Percentiles rank a stretch among this genome's conserved stretches.
Conservation (phyloP, 2,329 filamentous ascomycete species). For the Exophiala sp. region DNA sequence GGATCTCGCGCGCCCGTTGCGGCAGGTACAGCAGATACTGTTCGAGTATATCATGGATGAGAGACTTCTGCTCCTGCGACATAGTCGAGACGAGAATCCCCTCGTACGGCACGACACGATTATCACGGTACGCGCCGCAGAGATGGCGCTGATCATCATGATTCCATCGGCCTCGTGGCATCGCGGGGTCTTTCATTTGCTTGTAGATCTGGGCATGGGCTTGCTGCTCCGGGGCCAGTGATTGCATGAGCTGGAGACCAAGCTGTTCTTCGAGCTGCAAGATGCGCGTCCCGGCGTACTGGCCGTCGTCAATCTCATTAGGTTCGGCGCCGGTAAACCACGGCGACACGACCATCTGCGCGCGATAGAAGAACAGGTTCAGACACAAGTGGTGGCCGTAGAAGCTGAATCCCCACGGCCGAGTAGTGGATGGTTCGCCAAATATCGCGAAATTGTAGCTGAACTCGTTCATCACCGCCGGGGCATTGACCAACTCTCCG, state of each 20-base stretch:
- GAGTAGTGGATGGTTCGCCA: slow-evolving; percentile 51
- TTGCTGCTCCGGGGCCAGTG: slow-evolving; percentile 46
- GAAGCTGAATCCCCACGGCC: slow-evolving; percentile 66
- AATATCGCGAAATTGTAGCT: slow-evolving; percentile 73
- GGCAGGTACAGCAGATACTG: slow-evolving; percentile 68
- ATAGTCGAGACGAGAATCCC: slow-evolving; percentile 55
- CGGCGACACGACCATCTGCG: slow-evolving; percentile 63
- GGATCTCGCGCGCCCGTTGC: slow-evolving; percentile 46
- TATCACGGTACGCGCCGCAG: slow-evolving; percentile 73
- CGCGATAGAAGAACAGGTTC: slow-evolving; percentile 60
- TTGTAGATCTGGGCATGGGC: slow-evolving; percentile 52
- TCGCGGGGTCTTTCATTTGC: slow-evolving; percentile 56
- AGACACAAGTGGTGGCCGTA: slow-evolving; percentile 77
- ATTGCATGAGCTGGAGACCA: slow-evolving; percentile 65
- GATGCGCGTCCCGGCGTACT: slow-evolving; percentile 59
- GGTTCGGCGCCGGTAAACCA: slow-evolving; percentile 78
- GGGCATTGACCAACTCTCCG: slow-evolving; percentile 58
- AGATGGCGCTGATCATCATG: slow-evolving; percentile 73
- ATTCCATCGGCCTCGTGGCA: slow-evolving; percentile 66
- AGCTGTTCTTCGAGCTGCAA: slow-evolving; percentile 58
- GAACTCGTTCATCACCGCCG: slow-evolving; percentile 63
- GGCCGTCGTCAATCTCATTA: slow-evolving; percentile 63
- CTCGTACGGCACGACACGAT: slow-evolving; percentile 68
- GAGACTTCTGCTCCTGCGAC: slow-evolving; percentile 43
- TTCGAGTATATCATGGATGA: slow-evolving; percentile 54